Conservation (phyloP, 2,329 filamentous ascomycete genomes). For the Pseudogymnoascus sp. region DNA sequence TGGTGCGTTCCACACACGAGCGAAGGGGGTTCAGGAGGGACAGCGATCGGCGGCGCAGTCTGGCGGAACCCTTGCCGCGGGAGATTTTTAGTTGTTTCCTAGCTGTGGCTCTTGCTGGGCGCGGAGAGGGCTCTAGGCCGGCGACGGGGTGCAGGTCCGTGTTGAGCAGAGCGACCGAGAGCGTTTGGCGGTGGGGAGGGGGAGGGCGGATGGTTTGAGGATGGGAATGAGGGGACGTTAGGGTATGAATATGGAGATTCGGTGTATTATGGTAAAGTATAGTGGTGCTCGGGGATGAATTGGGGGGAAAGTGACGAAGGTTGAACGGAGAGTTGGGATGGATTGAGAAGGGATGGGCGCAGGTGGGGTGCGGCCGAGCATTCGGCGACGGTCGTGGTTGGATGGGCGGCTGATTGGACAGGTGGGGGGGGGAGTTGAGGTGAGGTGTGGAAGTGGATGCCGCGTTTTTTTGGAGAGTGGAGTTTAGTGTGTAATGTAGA, state of each 20-base stretch:
- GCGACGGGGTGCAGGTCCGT: background rate
- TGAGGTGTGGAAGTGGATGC: background rate
- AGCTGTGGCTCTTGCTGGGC: background rate
- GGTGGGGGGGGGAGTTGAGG: background rate
- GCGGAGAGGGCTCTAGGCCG: background rate
- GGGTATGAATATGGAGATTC: background rate
- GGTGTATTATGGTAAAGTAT: background rate
- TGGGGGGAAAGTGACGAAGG: background rate
- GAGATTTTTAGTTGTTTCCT: background rate
- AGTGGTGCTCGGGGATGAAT: background rate
- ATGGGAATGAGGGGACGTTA: background rate
- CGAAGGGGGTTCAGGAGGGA: constrained; percentile 1
- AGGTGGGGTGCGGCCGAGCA: background rate
- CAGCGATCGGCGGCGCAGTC: background rate
- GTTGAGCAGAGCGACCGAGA: background rate
- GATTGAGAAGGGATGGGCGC: background rate
- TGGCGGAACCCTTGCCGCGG: background rate
- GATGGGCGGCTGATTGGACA: background rate
- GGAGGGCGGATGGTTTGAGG: background rate
- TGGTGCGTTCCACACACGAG: background rate
- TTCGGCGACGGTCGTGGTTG: background rate
- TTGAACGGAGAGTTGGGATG: background rate
- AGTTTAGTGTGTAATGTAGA: background rate
- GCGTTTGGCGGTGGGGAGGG: background rate
- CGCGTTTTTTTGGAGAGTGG: background rate